Conservation (phyloP, 352 stramenopile genomes). For the Globisporangium echinulatum region DNA sequence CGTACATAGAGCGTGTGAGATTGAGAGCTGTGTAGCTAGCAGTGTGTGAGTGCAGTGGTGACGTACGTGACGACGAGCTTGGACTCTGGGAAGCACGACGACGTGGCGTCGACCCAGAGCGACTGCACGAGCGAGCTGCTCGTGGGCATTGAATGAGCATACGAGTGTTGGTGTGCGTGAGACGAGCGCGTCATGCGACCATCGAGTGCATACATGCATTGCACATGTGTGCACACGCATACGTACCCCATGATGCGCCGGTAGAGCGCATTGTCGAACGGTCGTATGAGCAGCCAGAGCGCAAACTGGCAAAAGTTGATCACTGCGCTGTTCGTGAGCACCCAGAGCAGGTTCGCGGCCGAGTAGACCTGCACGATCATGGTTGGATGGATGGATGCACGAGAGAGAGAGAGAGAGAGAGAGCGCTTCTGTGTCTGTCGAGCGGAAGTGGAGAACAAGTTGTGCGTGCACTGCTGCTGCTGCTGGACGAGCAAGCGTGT, state of each 20-base stretch:
- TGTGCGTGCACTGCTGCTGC: too few relatives aligned
- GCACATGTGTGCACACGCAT: slow-evolving; percentile 1
- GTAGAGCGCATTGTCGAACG: slow-evolving; percentile 81
- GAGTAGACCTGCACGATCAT: slow-evolving; percentile 69
- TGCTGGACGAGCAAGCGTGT: too few relatives aligned
- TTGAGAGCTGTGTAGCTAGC: too few relatives aligned
- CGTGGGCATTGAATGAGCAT: neutral
- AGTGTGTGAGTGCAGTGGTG: neutral
- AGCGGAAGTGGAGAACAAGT: too few relatives aligned
- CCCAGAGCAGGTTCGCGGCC: slow-evolving; percentile 75
- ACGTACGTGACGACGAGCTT: slow-evolving; percentile 78
- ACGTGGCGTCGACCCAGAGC: slow-evolving; percentile 85
- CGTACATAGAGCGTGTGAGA: too few relatives aligned
- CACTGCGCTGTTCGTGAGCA: slow-evolving; percentile 75
- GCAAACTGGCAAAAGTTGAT: slow-evolving; percentile 78
- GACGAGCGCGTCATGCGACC: neutral
- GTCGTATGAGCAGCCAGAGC: slow-evolving; percentile 78
- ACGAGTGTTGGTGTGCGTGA: neutral
- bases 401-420: too few relatives aligned
- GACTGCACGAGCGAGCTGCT: slow-evolving; percentile 49
- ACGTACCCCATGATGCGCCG: slow-evolving; percentile 62
- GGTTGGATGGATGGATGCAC: neutral
- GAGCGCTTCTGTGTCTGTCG: neutral
- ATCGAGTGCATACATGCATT: too few relatives aligned
- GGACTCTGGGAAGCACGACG: slow-evolving; percentile 78